Conservation (phyloP, 2,329 filamentous ascomycete species). For the Arthrobotrys musiformis region DNA sequence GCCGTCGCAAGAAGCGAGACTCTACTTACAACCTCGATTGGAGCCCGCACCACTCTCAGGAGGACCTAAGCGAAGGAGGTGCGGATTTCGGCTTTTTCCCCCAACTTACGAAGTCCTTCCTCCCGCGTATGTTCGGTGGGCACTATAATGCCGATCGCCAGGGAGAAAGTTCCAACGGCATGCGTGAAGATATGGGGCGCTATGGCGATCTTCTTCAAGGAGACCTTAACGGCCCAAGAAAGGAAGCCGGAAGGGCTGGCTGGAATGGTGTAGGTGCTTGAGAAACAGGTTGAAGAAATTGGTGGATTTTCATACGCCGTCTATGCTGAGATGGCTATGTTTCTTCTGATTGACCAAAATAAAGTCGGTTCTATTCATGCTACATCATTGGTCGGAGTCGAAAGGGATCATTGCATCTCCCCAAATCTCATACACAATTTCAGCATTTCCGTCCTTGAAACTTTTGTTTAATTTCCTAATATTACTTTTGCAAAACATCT, state of each 20-base stretch:
- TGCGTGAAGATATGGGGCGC: constrained; percentile 41
- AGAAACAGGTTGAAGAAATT: neutral
- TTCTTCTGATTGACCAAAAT: no score
- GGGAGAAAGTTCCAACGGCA: constrained; percentile 14
- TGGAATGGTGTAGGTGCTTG: constrained; percentile 49
- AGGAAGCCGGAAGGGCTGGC: constrained; percentile 30
- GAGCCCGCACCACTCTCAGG: constrained; percentile 40
- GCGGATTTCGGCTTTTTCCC: constrained; percentile 44
- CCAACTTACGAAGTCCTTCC: constrained; percentile 30
- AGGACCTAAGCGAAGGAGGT: constrained; percentile 31
- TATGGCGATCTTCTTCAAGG: constrained; percentile 49
- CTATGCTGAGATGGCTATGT: no score
- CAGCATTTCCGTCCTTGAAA: neutral
- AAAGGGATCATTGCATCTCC: no score
- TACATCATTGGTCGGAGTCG: no score
- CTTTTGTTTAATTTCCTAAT: neutral
- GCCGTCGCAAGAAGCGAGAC: constrained; percentile 33
- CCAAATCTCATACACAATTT: neutral
- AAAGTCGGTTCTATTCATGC: no score
- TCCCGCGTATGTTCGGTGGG: constrained; percentile 47
- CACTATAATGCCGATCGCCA: constrained; percentile 9
- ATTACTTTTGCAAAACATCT: neutral
- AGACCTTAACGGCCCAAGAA: constrained; percentile 30
- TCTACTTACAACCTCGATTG: constrained; percentile 51
- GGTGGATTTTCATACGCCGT: no score